Evolutionary conservation across 2,329 filamentous ascomycete genomes (phyloP), one percentile per base, ranked within the genome.

Genomic region (Zasmidium angulare): DNA sequence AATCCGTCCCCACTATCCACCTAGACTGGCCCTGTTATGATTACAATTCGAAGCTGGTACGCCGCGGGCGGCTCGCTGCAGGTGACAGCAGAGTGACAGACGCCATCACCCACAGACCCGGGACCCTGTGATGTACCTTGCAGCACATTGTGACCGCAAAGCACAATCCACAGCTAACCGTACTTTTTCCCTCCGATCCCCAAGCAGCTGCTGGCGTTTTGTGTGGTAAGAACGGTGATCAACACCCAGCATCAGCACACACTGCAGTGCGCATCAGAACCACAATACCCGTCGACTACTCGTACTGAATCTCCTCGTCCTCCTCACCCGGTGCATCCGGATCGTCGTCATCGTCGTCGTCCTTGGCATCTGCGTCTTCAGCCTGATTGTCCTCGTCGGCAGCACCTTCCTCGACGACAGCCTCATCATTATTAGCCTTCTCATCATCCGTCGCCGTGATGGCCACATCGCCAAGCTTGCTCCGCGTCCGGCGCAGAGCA

Each of bases 381-480:
- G 60, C 49, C 1, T 23, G 50, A 20, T 52, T 50, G 23, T 68
- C 70, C 19, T 64, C 68, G 9, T 66, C 70, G 2, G 66, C 71
- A 11, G 67, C 72, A 7, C 70, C 69, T 29, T 64, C 64, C 2
- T 40, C 63, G 12, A 57, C 66, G 20, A 68, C 69, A 1, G 60
- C 69, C 6, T 66, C 68, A 23, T 55, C 71, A 2, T 72, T 67
- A 29, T 72, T 72, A 40, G 71, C 71, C 10, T 74, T 71, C 2
- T 66, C 66, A 6, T 60, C 61, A 47, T 61, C 73, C 64, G 55
- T 61, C 49, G 65, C 65, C 26, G 59, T 62, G 26, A 65, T 62
- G 20, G 67, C 68, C 12, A 77, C 71, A 31, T 74, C 76, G 50
- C 77, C 77, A 0, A 80, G 71, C 61, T 76, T 76, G 62, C 78